phyloP scores from a whole-genome alignment of 2,329 filamentous ascomycete species.

The Aspergillus sp. region DNA sequence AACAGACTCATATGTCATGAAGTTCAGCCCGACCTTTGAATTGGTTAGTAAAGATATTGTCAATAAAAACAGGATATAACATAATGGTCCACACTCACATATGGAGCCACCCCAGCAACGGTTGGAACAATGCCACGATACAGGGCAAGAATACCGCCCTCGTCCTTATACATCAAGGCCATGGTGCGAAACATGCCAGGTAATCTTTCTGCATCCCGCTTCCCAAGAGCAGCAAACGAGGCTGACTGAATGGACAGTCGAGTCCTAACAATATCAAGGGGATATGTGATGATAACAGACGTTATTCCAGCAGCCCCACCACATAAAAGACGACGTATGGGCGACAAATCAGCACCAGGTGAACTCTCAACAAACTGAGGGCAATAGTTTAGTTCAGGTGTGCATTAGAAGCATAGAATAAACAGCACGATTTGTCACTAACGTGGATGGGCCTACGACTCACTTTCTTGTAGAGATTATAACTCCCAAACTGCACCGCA shows the following conservation, averaged over 20 bases:
- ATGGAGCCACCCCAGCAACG: slow-evolving; percentile 89
- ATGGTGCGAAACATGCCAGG: slow-evolving; percentile 92
- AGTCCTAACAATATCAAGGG: slow-evolving; percentile 94
- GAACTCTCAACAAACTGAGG: slow-evolving; percentile 65
- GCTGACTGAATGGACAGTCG: slow-evolving; percentile 93
- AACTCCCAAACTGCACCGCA: slow-evolving; percentile 95
- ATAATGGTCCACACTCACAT: slow-evolving; percentile 50
- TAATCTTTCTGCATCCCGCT: slow-evolving; percentile 55
- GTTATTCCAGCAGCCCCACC: slow-evolving; percentile 90
- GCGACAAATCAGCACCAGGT: slow-evolving; percentile 65
- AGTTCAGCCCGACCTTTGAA: slow-evolving; percentile 79
- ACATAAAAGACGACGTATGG: slow-evolving; percentile 73
- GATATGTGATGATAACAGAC: slow-evolving; percentile 90
- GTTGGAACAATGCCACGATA: slow-evolving; percentile 93
- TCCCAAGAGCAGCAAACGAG: slow-evolving; percentile 74
- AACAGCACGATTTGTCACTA: not conserved
- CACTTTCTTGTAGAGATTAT: slow-evolving; percentile 94
- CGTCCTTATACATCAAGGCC: slow-evolving; percentile 76
- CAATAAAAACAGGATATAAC: not conserved
- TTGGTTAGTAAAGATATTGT: slow-evolving; percentile 12
- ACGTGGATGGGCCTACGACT: slow-evolving; percentile 27
- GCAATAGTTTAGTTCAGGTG: slow-evolving; percentile 5
- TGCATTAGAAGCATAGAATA: no score
- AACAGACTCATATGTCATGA: slow-evolving; percentile 94
- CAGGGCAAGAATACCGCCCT: slow-evolving; percentile 78